Evolutionary conservation across 78 protist genomes (phyloP), one percentile per base, ranked within the genome.

Genomic region (Dictyostelium capitatum): DNA sequence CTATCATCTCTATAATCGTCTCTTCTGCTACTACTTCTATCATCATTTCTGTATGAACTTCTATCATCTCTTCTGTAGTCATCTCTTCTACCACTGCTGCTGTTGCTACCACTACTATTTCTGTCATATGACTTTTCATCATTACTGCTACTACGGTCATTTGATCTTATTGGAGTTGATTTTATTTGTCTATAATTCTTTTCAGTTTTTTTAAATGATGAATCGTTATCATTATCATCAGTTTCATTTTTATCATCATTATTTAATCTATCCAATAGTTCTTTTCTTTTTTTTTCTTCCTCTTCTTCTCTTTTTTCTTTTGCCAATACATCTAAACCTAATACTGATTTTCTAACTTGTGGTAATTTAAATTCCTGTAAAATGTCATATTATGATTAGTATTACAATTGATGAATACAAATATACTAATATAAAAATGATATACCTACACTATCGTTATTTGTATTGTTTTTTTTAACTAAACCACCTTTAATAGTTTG

Each of bases 291-390:
- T 25, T 57, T 83, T 32, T 46, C 83, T 41, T 90, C 90, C 25
- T 65, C n/a, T 51, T 90, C 95, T n/a, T 47, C 37, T 50, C 85
- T 67, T 69, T 91, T 91, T 19, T 91, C 92, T 69, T 69, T 50
- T 47, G 95, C 95, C 64, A 91, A 56, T 53, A 20, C 74, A 74
- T 91, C 95, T 19, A 91, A 53, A 47, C 95, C 95, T 14, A 91
- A 82, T 8, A 91, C 70, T 23, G 95, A 91, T 23, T 25, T 54
- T 72, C 65, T 72, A 23, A 73, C 59, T 48, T 74, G 82, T 23
- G 93, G 93, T 50, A 41, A 32, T 54, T 37, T 53, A 54, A 83
- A 83, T 37, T 19, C 77, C 28, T 84, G 64, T 11, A 9, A 3
- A 9, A 25, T 25, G 5, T 62, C 14, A 30, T 25, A 64, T 25